Percentiles rank a stretch among this genome's conserved stretches.
Evolutionary conservation across 1,284 basidiomycete genomes (phyloP).

Genomic region (Tilletia caries): DNA sequence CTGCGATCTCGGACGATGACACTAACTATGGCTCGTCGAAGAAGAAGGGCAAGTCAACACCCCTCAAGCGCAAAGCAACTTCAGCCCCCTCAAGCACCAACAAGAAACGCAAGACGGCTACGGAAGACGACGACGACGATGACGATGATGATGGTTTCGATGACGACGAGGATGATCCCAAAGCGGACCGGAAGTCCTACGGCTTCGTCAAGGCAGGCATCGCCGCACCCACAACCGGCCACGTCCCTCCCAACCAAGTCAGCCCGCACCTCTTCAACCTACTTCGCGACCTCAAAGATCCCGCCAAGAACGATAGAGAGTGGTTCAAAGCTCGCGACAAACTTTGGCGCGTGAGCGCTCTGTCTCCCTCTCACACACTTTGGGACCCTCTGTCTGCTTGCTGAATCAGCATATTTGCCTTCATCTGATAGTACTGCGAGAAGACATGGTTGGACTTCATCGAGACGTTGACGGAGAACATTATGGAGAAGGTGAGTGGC

Average conservation of each 20-base stretch:
- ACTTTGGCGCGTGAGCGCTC: conserved; percentile 1
- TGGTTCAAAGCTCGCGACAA: conserved; percentile 16
- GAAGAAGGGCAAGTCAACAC: conserved; percentile 4
- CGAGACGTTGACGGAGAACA: conserved; percentile 9
- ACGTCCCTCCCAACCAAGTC: conserved; percentile 13
- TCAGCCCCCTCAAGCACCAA: not conserved
- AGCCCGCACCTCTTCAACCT: conserved; percentile 14
- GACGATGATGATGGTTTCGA: not conserved
- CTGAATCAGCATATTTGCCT: not conserved
- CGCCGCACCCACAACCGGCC: not conserved
- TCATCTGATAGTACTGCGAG: conserved; percentile 6
- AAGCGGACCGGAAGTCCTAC: not conserved
- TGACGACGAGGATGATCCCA: not conserved
- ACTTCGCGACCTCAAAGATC: conserved; percentile 10
- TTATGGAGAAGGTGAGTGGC: conserved; percentile 13
- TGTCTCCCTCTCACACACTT: no score
- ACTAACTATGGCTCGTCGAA: not conserved
- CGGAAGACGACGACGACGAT: not conserved
- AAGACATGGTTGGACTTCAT: conserved; percentile 15
- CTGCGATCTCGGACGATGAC: not conserved
- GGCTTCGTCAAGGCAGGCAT: conserved; percentile 11
- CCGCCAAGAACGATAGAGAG: conserved; percentile 17
- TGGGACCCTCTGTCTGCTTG: no score
- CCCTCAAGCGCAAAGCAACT: conserved; percentile 5
- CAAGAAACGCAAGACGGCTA: not conserved